Conservation (phyloP, 169 alveolate genomes). For the Fabrea salina region DNA sequence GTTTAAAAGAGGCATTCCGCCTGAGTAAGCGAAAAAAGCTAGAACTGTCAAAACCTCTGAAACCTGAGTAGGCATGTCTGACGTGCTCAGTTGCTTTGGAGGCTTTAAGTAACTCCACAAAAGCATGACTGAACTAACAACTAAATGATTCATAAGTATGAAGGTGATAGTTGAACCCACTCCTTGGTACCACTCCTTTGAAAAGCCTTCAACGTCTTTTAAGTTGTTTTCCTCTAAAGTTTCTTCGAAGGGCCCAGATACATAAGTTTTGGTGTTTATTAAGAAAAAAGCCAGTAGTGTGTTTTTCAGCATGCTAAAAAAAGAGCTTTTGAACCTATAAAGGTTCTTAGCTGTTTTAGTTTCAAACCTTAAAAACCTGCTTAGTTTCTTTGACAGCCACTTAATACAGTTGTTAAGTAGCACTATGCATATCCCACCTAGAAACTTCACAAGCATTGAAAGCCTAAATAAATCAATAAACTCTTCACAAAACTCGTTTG, state of each 20-base stretch:
- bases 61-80: constrained; percentile 30
- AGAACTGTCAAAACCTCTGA: constrained; percentile 31
- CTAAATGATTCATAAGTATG: too few relatives aligned
- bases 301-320: constrained; percentile 28
- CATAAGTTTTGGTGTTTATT: constrained; percentile 33
- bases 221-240: constrained; percentile 22
- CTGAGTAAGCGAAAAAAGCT: constrained; percentile 35
- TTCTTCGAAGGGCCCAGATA: constrained; percentile 10
- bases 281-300: constrained; percentile 13
- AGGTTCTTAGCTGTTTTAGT: not conserved
- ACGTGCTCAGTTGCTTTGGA: too few relatives aligned
- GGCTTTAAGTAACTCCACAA: too few relatives aligned
- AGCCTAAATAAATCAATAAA: not conserved
- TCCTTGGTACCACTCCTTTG: constrained; percentile 42
- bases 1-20: constrained; percentile 48
- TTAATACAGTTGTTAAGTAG: constrained; percentile 9
- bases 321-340: constrained; percentile 1
- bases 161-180: constrained; percentile 42
- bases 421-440: not conserved
- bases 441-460: not conserved
- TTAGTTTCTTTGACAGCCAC: not conserved
- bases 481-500: not conserved
- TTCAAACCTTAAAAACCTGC: constrained; percentile 24
- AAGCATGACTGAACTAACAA: too few relatives aligned
- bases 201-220: constrained; percentile 25